Percentiles rank a stretch among this genome's conserved stretches.
phyloP scores from a whole-genome alignment of 2,329 filamentous ascomycete genomes.

The Cladosporium sp. region DNA sequence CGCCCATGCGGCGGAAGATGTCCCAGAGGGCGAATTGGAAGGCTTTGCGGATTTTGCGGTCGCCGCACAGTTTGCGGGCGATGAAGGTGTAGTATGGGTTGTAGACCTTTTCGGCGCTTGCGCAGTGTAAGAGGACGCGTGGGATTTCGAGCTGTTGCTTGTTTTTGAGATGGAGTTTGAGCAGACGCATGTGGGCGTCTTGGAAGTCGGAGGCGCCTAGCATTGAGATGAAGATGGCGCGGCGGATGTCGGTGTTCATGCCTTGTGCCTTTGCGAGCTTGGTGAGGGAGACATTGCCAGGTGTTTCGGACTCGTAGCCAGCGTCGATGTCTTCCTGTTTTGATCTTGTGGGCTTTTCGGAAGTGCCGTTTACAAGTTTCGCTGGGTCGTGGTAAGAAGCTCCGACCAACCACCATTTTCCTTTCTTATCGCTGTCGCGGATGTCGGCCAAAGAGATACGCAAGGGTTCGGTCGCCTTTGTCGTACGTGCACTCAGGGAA shows the following conservation, averaged over 20 bases:
- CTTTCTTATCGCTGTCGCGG: conserved; percentile 73
- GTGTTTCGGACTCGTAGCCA: conserved; percentile 23
- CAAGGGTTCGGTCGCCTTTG: conserved; percentile 75
- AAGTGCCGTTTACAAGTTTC: conserved; percentile 21
- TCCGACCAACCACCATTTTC: conserved; percentile 98
- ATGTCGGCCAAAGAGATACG: conserved; percentile 79
- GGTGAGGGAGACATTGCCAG: conserved; percentile 54
- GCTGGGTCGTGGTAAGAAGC: conserved; percentile 68
- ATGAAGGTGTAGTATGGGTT: conserved; percentile 93
- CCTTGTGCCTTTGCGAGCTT: conserved; percentile 74
- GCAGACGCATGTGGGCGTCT: conserved; percentile 73
- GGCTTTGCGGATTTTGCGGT: conserved; percentile 69
- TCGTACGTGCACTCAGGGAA: conserved; percentile 62
- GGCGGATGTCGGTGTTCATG: conserved; percentile 80
- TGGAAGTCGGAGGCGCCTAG: conserved; percentile 80
- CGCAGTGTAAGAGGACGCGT: conserved; percentile 80
- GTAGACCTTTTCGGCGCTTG: conserved; percentile 74
- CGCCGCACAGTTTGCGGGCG: conserved; percentile 69
- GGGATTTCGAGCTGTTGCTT: conserved; percentile 83
- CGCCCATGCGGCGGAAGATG: conserved; percentile 77
- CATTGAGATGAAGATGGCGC: conserved; percentile 88
- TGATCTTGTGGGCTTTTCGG: conserved; percentile 12
- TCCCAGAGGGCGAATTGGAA: conserved; percentile 87
- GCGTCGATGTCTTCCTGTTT: conserved; percentile 22
- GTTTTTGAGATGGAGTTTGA: conserved; percentile 79